phyloP scores from a whole-genome alignment of 176 grass and related monocot genomes.

The Tillandsia fasciculata region DNA sequence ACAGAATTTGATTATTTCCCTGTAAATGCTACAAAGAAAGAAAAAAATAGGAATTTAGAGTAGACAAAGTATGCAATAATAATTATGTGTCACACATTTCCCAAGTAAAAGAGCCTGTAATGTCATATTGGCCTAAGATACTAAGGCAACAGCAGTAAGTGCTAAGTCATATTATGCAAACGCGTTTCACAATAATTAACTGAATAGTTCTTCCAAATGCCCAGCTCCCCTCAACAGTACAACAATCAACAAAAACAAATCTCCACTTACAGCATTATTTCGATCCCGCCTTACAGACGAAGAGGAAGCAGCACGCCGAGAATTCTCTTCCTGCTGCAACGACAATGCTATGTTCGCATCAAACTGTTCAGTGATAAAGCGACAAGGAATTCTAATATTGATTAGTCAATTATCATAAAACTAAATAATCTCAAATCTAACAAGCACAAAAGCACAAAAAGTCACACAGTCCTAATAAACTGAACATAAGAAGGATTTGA shows the following conservation, averaged over 20 bases:
- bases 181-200: background rate
- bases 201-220: background rate
- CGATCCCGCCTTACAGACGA: slow-evolving; percentile 22
- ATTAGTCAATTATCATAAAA: background rate
- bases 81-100: too few relatives aligned
- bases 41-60: too few relatives aligned
- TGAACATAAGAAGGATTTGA: background rate
- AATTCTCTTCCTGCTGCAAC: slow-evolving; percentile 63
- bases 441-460: background rate
- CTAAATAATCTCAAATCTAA: background rate
- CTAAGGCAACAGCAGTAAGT: background rate
- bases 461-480: background rate
- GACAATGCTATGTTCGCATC: slow-evolving; percentile 71
- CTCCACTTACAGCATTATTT: slow-evolving; percentile 35
- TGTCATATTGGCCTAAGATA: too few relatives aligned
- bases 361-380: slow-evolving; percentile 43
- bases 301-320: slow-evolving; percentile 25
- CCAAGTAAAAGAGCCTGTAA: too few relatives aligned
- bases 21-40: too few relatives aligned
- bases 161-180: background rate
- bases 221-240: background rate
- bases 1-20: too few relatives aligned
- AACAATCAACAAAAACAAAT: background rate
- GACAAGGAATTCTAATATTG: background rate
- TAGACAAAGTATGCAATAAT: too few relatives aligned